A percentile compares a stretch with the other conserved stretches of the same genome.
Conservation (phyloP, 2,329 filamentous ascomycete species). For the Nothomitra cinnamomea region DNA sequence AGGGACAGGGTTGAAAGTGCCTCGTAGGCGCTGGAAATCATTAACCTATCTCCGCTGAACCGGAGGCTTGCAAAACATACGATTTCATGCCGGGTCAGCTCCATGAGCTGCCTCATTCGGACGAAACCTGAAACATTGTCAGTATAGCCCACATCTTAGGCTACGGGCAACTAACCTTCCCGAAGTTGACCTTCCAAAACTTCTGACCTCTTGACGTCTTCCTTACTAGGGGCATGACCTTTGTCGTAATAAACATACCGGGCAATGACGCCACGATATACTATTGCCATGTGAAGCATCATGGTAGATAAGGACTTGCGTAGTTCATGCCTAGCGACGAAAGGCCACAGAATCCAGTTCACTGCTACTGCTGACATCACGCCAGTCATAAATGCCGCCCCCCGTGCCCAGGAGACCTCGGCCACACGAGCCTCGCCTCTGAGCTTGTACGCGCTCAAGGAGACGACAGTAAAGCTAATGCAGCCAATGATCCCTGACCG, state of each 20-base stretch:
- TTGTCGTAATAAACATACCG: conserved; percentile 42
- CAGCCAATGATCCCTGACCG: conserved; percentile 41
- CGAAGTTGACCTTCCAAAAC: conserved; percentile 41
- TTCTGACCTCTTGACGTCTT: conserved; percentile 36
- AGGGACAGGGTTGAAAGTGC: conserved; percentile 37
- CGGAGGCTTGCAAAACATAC: not conserved
- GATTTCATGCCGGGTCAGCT: conserved; percentile 40
- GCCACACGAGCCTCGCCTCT: conserved; percentile 19
- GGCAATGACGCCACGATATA: conserved; percentile 35
- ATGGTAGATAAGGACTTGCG: conserved; percentile 37
- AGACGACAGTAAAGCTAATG: conserved; percentile 38
- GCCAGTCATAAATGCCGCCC: conserved; percentile 35
- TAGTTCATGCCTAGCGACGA: conserved; percentile 41
- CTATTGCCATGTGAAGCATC: conserved; percentile 39
- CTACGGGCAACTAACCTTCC: conserved; percentile 25
- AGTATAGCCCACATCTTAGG: conserved; percentile 25
- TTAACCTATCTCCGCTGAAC: not conserved
- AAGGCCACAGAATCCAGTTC: conserved; percentile 45
- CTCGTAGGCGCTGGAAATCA: conserved; percentile 28
- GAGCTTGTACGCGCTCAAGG: conserved; percentile 17
- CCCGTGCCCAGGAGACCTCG: conserved; percentile 29
- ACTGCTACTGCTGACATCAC: conserved; percentile 35
- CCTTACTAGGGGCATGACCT: conserved; percentile 32
- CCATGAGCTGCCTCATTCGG: conserved; percentile 11
- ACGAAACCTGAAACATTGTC: conserved; percentile 12